Evolutionary conservation across 176 grass and related monocot species (phyloP), one percentile per base, ranked within the genome.

Genomic region (Typha latifolia): DNA sequence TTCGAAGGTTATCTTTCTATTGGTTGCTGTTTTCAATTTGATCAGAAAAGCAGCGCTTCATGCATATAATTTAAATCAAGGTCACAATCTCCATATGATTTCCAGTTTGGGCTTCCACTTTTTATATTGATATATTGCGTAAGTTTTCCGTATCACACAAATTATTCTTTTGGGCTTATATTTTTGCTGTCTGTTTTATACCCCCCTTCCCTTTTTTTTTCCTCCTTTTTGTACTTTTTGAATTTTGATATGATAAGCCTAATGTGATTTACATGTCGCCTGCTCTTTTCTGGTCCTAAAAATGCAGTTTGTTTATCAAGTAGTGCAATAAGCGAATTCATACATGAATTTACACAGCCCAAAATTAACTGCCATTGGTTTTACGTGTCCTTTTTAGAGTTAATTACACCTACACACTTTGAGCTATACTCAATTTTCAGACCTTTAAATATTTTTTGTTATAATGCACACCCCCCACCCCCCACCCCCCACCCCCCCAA

Each of bases 1-100:
- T 90, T 92, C 20, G 83, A 91, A 77, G 80, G 82, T 71, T 87
- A 77, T 64, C 77, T 85, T 76, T 87, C 83, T 63, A 84, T 90
- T 65, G 80, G 84, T 12, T 88, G 85, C 70, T 79, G 69, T 65
- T 87, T 86, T 23, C 79, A 69, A 57, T 76, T 37, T 62, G 69
- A 72, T 68, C 50, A 87, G 47, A 86, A 80, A 70, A 66, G 23
- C 24, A 66, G 74, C 66, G 81, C 34, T 56, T 80, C 53, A 59
- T 59, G 53, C 16, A 59, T 59, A 59, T 59, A 18, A 57, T 22
- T 21, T 59, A 16, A n/a, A 16, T 21, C 11, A 9, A 19, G 20
- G 6, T 16, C 8, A 4, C 20, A 59, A 59, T 22, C 20, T 19
- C 53, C 16, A 19, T 59, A 59, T 59, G n/a, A 5, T 59, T 21